phyloP scores from a whole-genome alignment of 208 protist genomes.

The Acanthamoeba quina region DNA sequence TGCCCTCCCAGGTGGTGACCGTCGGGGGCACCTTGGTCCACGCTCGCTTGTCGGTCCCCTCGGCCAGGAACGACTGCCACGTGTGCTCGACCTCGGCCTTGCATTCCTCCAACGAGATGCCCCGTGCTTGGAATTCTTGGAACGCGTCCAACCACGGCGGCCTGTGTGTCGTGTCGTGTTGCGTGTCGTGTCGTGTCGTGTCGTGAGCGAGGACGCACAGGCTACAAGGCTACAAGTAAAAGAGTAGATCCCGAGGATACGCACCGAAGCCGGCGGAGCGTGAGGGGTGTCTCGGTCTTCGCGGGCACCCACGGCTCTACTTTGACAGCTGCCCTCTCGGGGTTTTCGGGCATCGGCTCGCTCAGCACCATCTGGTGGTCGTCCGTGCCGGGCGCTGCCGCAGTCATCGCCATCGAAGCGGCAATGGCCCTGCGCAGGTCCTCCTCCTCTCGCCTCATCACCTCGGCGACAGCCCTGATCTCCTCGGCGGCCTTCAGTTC shows the following conservation, averaged over 20 bases:
- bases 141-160: conserved; percentile 17
- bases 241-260: neutral
- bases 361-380: neutral
- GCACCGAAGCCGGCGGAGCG: conserved; percentile 7
- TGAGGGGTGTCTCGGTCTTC: neutral
- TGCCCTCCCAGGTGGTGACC: conserved; percentile 8
- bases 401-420: neutral
- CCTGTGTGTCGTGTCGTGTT: neutral
- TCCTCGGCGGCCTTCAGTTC: conserved; percentile 27
- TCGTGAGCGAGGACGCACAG: too few relatives aligned
- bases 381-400: neutral
- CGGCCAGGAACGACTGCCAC: conserved; percentile 9
- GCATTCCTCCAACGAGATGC: neutral
- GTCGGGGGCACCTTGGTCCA: conserved; percentile 1
- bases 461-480: neutral
- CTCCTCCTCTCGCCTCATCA: neutral
- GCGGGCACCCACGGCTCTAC: conserved; percentile 30
- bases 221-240: neutral
- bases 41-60: neutral
- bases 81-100: conserved; percentile 5
- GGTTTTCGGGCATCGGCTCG: neutral
- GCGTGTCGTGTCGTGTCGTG: too few relatives aligned
- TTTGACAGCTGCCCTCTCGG: neutral
- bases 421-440: conserved; percentile 20
- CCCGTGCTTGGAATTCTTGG: neutral